Conservation (phyloP, 495 filamentous ascomycete genomes). For the Aspergillus incahuasiensis region DNA sequence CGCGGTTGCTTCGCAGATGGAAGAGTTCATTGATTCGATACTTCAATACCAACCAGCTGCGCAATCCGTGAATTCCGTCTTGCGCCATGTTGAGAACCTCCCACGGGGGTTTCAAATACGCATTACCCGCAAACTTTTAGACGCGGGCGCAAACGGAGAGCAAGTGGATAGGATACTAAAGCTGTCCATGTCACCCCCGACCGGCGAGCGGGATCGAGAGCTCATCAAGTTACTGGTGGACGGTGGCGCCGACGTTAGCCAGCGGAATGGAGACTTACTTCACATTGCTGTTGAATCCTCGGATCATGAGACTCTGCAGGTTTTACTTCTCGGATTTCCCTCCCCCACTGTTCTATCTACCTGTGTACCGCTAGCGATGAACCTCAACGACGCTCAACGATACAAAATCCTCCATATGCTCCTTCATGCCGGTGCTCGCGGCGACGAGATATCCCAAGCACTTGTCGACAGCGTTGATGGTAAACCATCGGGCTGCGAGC, state of each 20-base stretch:
- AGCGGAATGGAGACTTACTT: not conserved
- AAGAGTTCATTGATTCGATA: slow-evolving; percentile 4
- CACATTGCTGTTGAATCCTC: not conserved
- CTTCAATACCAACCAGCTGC: not conserved
- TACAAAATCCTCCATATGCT: slow-evolving; percentile 7
- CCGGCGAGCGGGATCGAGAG: not conserved
- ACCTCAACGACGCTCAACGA: not conserved
- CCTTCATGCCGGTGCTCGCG: slow-evolving; percentile 3
- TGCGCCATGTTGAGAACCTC: not conserved
- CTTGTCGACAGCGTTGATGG: slow-evolving; percentile 9
- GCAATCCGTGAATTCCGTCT: slow-evolving; percentile 2
- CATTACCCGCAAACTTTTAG: slow-evolving; percentile 3
- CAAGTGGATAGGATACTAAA: slow-evolving; percentile 5
- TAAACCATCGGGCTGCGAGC: not conserved
- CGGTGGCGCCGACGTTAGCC: slow-evolving; percentile 5
- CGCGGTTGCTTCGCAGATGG: not conserved
- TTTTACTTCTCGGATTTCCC: slow-evolving; percentile 8
- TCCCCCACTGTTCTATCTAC: not conserved
- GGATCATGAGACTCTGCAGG: not conserved
- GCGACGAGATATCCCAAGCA: slow-evolving; percentile 5
- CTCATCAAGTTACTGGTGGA: slow-evolving; percentile 5
- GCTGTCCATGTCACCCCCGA: not conserved
- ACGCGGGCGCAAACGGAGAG: slow-evolving; percentile 5
- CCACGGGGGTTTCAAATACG: not conserved
- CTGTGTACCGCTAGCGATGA: slow-evolving; percentile 2